A percentile compares a stretch with the other conserved stretches of the same genome.
phyloP scores from a whole-genome alignment of 2,329 filamentous ascomycete species.

The Aspergillus felis region DNA sequence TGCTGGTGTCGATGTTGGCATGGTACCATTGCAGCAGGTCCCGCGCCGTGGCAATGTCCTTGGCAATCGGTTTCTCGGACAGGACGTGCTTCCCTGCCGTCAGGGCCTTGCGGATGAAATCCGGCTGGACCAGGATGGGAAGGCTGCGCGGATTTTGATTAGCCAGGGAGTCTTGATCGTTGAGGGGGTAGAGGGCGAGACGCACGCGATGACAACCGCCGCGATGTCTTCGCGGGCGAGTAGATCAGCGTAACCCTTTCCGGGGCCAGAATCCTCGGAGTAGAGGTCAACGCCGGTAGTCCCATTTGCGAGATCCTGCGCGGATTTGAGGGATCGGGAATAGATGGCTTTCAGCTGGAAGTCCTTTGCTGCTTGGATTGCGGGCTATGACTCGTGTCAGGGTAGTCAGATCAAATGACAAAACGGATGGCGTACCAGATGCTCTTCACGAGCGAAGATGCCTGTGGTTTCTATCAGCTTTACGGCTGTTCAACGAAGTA shows the following conservation, averaged over 20 bases:
- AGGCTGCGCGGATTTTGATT: conserved; percentile 32
- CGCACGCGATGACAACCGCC: conserved; percentile 50
- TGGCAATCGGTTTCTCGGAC: conserved; percentile 56
- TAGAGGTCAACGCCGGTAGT: conserved; percentile 47
- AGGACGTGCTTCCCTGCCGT: conserved; percentile 53
- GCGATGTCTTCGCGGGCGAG: conserved; percentile 47
- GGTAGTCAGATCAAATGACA: not conserved
- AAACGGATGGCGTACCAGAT: conserved; percentile 38
- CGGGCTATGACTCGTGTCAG: conserved; percentile 39
- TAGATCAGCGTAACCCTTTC: conserved; percentile 44
- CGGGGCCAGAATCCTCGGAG: conserved; percentile 50
- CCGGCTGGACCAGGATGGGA: conserved; percentile 51
- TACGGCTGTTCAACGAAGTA: not conserved
- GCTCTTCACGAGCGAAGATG: conserved; percentile 56
- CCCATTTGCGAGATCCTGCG: conserved; percentile 38
- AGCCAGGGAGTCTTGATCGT: not conserved
- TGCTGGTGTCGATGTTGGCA: conserved; percentile 36
- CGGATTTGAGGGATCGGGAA: conserved; percentile 55
- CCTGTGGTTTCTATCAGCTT: conserved; percentile 27
- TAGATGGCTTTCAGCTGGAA: conserved; percentile 55
- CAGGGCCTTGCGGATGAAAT: conserved; percentile 48
- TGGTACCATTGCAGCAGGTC: conserved; percentile 52
- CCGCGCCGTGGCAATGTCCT: conserved; percentile 50
- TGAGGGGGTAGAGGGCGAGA: not conserved
- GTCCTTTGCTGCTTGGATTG: conserved; percentile 43